Conservation (phyloP, 306 rosid genomes). For the Sesbania bispinosa region DNA sequence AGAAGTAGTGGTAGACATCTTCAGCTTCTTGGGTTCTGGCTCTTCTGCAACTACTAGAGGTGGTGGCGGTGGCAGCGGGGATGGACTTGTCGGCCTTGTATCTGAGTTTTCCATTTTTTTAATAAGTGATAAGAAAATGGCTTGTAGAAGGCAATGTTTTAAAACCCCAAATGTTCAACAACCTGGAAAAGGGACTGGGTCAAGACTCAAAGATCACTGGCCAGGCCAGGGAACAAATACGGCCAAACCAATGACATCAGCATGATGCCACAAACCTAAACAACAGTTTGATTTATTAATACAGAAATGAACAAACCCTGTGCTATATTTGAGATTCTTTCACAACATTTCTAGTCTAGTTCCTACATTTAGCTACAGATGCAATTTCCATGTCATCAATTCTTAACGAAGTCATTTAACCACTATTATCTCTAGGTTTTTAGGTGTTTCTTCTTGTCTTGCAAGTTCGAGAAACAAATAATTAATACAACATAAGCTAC, state of each 20-base stretch:
- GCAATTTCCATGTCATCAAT: background rate
- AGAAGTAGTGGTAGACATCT: conserved; percentile 83
- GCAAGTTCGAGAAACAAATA: background rate
- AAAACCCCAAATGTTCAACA: conserved; percentile 30
- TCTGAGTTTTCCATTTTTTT: conserved; percentile 63
- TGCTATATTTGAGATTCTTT: background rate
- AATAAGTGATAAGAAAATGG: conserved; percentile 29
- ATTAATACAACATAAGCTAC: background rate
- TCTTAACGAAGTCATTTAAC: background rate
- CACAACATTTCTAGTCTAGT: background rate
- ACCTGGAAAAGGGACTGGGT: conserved; percentile 27
- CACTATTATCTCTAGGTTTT: background rate
- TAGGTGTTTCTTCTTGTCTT: no score
- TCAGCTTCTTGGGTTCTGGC: conserved; percentile 63
- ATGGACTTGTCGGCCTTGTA: conserved; percentile 33
- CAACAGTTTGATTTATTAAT: conserved; percentile 15
- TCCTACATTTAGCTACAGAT: background rate
- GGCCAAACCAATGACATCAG: conserved; percentile 26
- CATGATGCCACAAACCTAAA: conserved; percentile 35
- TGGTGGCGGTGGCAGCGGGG: conserved; percentile 30
- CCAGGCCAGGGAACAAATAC: conserved; percentile 26
- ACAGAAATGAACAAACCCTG: conserved; percentile 8
- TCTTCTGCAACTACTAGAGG: conserved; percentile 31
- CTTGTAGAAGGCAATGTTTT: conserved; percentile 21
- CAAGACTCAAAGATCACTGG: conserved; percentile 30